A percentile compares a stretch with the other conserved stretches of the same genome.
phyloP scores from a whole-genome alignment of 768 basidiomycete species.

The Psilocybe cubensis region DNA sequence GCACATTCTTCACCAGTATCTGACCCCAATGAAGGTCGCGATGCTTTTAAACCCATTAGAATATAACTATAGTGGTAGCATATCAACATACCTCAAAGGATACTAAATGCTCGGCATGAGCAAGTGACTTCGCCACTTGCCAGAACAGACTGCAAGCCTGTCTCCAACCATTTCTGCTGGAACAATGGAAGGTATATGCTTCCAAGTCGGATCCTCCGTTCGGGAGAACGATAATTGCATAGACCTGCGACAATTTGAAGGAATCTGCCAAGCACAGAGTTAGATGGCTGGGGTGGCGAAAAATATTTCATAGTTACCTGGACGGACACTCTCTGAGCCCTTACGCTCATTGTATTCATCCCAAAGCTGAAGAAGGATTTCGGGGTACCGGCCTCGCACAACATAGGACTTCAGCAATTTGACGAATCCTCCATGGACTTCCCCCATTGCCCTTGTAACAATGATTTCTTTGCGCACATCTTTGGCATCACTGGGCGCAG shows the following conservation, averaged over 20 bases:
- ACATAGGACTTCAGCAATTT: conserved; percentile 82
- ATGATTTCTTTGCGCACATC: conserved; percentile 83
- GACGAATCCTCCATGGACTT: conserved; percentile 78
- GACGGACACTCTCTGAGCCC: conserved; percentile 84
- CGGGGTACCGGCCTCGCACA: conserved; percentile 86
- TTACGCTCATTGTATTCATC: conserved; percentile 79
- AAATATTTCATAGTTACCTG: conserved; percentile 51
- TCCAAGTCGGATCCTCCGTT: conserved; percentile 94
- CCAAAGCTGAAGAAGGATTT: conserved; percentile 80
- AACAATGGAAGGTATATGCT: conserved; percentile 67
- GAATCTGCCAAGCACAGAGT: conserved; percentile 50
- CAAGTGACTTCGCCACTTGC: conserved; percentile 82
- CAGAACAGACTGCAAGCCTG: conserved; percentile 91
- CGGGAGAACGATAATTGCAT: conserved; percentile 88
- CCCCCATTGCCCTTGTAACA: conserved; percentile 77
- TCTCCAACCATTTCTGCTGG: conserved; percentile 70
- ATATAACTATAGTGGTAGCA: background rate
- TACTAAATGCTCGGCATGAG: conserved; percentile 77
- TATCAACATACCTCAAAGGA: conserved; percentile 78
- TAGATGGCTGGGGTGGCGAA: conserved; percentile 4
- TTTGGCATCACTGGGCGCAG: conserved; percentile 70
- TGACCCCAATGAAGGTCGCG: conserved; percentile 99
- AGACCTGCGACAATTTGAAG: conserved; percentile 77
- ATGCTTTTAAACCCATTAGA: conserved; percentile 59
- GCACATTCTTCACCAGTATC: conserved; percentile 74